Evolutionary conservation across 345 rosid species (phyloP).

Genomic region (Eucalyptus pauciflora): DNA sequence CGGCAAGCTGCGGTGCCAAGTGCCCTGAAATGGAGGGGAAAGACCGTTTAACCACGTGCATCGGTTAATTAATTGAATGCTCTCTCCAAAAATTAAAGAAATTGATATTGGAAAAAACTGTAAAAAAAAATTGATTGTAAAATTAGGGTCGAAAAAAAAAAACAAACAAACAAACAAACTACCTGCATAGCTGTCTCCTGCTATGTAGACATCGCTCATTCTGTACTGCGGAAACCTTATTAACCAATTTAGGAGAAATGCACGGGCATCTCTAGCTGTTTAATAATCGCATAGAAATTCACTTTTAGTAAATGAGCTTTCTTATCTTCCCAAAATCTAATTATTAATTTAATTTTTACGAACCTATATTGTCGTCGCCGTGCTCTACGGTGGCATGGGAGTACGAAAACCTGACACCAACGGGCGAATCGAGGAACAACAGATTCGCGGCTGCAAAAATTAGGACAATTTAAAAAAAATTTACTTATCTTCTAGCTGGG

Average conservation of each 20-base stretch:
- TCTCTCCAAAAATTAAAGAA: background rate
- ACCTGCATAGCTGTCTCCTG: conserved; percentile 23
- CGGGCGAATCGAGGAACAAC: background rate
- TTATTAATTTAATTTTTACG: background rate
- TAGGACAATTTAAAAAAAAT: background rate
- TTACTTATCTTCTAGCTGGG: no score
- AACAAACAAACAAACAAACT: no score
- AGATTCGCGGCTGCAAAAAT: background rate
- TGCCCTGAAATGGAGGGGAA: conserved; percentile 1
- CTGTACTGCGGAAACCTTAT: conserved; percentile 16
- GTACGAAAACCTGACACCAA: background rate
- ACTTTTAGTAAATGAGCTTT: background rate
- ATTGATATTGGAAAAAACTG: background rate
- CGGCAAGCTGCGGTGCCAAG: conserved; percentile 11
- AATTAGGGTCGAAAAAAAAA: background rate
- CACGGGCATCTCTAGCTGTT: conserved; percentile 8
- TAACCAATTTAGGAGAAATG: conserved; percentile 17
- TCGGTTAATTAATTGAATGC: background rate
- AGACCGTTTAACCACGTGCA: background rate
- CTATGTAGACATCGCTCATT: conserved; percentile 6
- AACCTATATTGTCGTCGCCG: background rate
- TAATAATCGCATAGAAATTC: background rate
- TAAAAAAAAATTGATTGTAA: background rate
- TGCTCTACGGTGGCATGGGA: background rate
- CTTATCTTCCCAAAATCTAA: background rate